Conservation (phyloP, 208 protist species). For the Leishmania aethiopica region DNA sequence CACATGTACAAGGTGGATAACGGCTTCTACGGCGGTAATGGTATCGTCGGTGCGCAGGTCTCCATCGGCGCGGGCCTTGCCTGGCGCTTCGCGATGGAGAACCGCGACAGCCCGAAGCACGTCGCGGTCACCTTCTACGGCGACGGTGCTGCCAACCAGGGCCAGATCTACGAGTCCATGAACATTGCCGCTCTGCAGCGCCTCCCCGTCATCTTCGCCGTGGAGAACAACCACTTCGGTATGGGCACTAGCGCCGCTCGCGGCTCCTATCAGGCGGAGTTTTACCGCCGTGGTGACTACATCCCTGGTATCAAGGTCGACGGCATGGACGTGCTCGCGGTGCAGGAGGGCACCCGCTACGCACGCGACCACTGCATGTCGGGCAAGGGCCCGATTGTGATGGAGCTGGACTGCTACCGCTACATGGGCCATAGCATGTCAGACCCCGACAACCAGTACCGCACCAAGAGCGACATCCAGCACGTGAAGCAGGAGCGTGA, state of each 20-base stretch:
- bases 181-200: conserved; percentile 99
- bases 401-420: conserved; percentile 97
- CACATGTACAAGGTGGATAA: conserved; percentile 96
- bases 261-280: conserved; percentile 90
- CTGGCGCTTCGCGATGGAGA: conserved; percentile 86
- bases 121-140: conserved; percentile 95
- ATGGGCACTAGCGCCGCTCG: conserved; percentile 97
- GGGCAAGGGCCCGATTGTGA: conserved; percentile 94
- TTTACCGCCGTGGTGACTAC: conserved; percentile 97
- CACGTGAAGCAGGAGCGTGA: conserved; percentile 90
- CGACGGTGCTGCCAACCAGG: conserved; percentile 98
- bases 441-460: conserved; percentile 97
- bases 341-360: conserved; percentile 92
- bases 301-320: conserved; percentile 97
- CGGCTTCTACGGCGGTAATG: conserved; percentile 98
- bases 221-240: conserved; percentile 99
- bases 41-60: conserved; percentile 98
- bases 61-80: conserved; percentile 96
- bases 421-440: conserved; percentile 99
- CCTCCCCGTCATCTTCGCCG: conserved; percentile 95
- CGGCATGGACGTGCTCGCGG: conserved; percentile 97
- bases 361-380: conserved; percentile 82
- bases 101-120: conserved; percentile 82
- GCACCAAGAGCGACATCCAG: conserved; percentile 95
- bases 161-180: conserved; percentile 98